These are phyloP conservation scores for Neckera pumila DNA, from an alignment of 225 moss, liverwort and hornwort genomes.

Conservation along the genomic window DNA sequence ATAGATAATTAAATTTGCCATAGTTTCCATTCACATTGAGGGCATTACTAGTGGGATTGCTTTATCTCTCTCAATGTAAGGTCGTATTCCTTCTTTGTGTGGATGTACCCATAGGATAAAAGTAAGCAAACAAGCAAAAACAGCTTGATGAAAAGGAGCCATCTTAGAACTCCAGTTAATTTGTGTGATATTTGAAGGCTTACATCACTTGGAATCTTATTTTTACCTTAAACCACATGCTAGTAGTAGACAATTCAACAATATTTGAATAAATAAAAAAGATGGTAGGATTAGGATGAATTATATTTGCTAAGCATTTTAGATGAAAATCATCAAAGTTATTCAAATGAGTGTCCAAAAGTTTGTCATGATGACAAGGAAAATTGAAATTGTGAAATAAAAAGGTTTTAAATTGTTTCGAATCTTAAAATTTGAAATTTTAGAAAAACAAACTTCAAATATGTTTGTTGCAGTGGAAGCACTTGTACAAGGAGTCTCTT, in stretches of 20 bases:
- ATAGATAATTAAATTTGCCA: not conserved
- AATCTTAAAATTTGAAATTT: not conserved
- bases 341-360: not conserved
- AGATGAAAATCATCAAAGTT: not conserved
- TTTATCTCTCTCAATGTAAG: accelerated
- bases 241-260: no score
- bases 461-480: not conserved
- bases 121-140: not conserved
- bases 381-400: not conserved
- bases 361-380: no score
- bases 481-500: not conserved
- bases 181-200: no score
- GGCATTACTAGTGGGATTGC: no score
- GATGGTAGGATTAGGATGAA: no score
- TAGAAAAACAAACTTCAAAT: not conserved
- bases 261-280: no score
- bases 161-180: not conserved
- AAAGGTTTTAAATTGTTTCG: not conserved
- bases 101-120: not conserved
- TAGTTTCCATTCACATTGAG: not conserved
- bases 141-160: not conserved
- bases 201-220: no score
- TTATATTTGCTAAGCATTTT: no score
- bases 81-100: not conserved
- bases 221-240: no score